phyloP scores from a whole-genome alignment of 2,329 filamentous ascomycete genomes.

The Ascochyta fabae region DNA sequence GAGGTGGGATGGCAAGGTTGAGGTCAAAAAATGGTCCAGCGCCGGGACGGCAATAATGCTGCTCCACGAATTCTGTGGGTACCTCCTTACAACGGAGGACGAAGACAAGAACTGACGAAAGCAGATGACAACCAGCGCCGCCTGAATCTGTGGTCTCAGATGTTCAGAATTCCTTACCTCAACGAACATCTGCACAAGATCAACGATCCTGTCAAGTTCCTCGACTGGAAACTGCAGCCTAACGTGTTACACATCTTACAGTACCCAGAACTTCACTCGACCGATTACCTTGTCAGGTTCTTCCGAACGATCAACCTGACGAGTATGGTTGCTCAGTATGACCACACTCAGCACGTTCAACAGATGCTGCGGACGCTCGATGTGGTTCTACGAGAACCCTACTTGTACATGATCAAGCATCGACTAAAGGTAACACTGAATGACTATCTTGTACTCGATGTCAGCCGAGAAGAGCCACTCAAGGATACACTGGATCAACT shows the following conservation, averaged over 20 bases:
- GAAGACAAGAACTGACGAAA: slow-evolving; percentile 19
- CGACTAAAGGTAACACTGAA: slow-evolving; percentile 45
- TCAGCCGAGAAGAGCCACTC: slow-evolving; percentile 52
- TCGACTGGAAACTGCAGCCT: slow-evolving; percentile 70
- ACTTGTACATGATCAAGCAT: slow-evolving; percentile 35
- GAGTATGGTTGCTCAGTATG: slow-evolving; percentile 80
- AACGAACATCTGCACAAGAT: slow-evolving; percentile 77
- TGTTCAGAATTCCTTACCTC: slow-evolving; percentile 78
- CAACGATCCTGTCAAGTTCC: slow-evolving; percentile 69
- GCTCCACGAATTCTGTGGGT: slow-evolving; percentile 71
- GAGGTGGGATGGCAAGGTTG: slow-evolving; percentile 79
- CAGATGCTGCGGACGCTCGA: slow-evolving; percentile 39
- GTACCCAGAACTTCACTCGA: slow-evolving; percentile 79
- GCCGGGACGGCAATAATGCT: slow-evolving; percentile 80
- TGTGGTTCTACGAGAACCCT: slow-evolving; percentile 30
- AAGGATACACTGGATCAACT: slow-evolving; percentile 75
- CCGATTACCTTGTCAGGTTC: slow-evolving; percentile 75
- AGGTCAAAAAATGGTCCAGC: slow-evolving; percentile 71
- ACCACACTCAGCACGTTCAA: slow-evolving; percentile 50
- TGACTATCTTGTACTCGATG: slow-evolving; percentile 53
- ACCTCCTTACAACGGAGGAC: not conserved
- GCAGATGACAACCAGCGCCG: slow-evolving; percentile 27
- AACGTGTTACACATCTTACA: slow-evolving; percentile 77
- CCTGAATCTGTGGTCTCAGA: slow-evolving; percentile 62
- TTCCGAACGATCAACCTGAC: slow-evolving; percentile 90